Percentiles rank a stretch among this genome's conserved stretches.
These are phyloP conservation scores for Rhododendron ovatum DNA, from an alignment of 148 eudicot genomes.

Conservation along the genomic window DNA sequence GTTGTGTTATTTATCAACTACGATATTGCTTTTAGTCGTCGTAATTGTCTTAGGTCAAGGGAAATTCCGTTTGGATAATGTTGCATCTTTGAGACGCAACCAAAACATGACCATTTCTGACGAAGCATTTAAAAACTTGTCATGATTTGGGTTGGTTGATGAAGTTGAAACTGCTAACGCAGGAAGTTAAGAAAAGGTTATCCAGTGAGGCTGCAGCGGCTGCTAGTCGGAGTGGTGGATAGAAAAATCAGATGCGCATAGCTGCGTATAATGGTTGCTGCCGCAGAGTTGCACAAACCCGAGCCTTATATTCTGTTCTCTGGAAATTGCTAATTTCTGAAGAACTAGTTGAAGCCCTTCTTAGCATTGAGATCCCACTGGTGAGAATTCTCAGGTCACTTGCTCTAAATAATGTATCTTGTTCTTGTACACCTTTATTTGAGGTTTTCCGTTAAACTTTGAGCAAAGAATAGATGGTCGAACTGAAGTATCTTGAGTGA, in stretches of 20 bases:
- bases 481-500: neutral
- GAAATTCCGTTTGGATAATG: neutral
- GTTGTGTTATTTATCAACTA: neutral
- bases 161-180: constrained; percentile 17
- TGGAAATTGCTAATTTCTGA: constrained; percentile 90
- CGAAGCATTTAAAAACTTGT: neutral
- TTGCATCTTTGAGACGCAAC: neutral
- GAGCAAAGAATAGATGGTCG: neutral
- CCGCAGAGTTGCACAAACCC: constrained; percentile 76
- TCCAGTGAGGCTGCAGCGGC: constrained; percentile 82
- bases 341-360: constrained; percentile 65
- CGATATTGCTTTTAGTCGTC: neutral
- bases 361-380: constrained; percentile 69
- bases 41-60: neutral
- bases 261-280: constrained; percentile 99
- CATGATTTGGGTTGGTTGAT: neutral
- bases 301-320: constrained; percentile 69
- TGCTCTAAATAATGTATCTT: neutral
- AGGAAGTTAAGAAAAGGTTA: constrained; percentile 87
- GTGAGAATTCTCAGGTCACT: constrained; percentile 29
- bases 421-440: neutral
- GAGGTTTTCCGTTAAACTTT: neutral
- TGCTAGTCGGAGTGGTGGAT: constrained; percentile 79
- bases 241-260: constrained; percentile 95
- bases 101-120: no score